Conservation (phyloP, 768 basidiomycete species). For the Mycena venus region DNA sequence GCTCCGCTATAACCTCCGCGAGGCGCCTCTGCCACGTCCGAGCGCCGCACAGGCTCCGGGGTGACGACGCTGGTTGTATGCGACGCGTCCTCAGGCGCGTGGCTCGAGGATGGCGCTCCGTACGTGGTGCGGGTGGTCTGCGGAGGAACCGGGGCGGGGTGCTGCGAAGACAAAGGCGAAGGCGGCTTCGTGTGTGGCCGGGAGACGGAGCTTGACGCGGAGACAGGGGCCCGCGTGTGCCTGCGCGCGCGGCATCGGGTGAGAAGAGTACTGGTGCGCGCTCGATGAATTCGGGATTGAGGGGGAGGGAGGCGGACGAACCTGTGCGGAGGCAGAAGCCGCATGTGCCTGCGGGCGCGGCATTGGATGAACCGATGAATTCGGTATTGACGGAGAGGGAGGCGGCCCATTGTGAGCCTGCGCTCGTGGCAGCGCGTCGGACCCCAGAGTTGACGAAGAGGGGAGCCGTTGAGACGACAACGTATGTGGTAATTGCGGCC, state of each 20-base stretch:
- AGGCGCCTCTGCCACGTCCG: not conserved
- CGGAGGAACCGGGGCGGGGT: not conserved
- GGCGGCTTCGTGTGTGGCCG: not conserved
- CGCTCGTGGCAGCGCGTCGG: not conserved
- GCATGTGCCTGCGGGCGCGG: not conserved
- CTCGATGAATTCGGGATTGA: not conserved
- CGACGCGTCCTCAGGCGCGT: not conserved
- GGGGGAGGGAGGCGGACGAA: not conserved
- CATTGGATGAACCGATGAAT: too few species aligned
- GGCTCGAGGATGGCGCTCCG: not conserved
- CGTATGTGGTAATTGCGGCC: not conserved
- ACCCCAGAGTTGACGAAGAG: not conserved
- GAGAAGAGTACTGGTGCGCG: not conserved
- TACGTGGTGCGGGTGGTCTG: not conserved
- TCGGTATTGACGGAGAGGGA: too few species aligned
- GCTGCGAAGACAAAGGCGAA: not conserved
- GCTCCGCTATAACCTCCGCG: not conserved
- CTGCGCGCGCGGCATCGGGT: slow-evolving; percentile 13
- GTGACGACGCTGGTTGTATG: not conserved
- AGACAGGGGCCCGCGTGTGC: slow-evolving; percentile 5
- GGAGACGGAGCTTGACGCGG: not conserved
- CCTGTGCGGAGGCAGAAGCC: too few species aligned
- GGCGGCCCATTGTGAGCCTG: too few species aligned
- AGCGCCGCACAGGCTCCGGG: not conserved
- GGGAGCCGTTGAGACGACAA: not conserved